Evolutionary conservation across 2,329 filamentous ascomycete species (phyloP).

Genomic region (Metarhizium robertsii): DNA sequence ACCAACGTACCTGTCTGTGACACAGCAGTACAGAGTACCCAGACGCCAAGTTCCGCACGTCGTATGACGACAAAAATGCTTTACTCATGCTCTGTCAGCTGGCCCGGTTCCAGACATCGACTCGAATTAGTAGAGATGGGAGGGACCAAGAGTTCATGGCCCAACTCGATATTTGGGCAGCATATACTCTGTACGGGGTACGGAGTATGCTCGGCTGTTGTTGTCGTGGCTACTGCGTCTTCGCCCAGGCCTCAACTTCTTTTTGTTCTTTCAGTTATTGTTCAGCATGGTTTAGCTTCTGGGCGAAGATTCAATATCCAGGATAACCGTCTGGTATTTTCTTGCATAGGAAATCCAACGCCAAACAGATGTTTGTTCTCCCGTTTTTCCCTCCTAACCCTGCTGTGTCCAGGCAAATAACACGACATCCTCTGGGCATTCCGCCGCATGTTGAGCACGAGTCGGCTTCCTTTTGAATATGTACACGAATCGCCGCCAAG

Average conservation of each 20-base stretch:
- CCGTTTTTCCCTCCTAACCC: background rate
- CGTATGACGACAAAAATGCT: background rate
- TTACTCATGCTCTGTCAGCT: background rate
- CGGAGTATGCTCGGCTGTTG: too few relatives aligned
- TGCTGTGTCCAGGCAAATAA: background rate
- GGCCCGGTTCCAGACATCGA: too few relatives aligned
- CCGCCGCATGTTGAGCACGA: background rate
- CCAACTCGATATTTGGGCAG: background rate
- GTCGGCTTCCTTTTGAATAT: background rate
- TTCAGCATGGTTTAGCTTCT: too few relatives aligned
- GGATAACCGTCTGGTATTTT: background rate
- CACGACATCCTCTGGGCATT: background rate
- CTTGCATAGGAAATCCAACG: too few relatives aligned
- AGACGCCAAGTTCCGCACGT: background rate
- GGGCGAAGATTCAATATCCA: background rate
- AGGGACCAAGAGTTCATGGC: too few relatives aligned
- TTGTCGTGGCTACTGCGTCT: too few relatives aligned
- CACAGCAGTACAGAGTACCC: background rate
- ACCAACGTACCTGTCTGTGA: background rate
- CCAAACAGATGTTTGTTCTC: background rate
- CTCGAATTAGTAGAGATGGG: too few relatives aligned
- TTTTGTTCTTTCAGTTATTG: too few relatives aligned
- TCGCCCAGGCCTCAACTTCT: too few relatives aligned
- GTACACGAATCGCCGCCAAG: background rate
- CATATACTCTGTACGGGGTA: background rate